Evolutionary conservation across 2,329 filamentous ascomycete species (phyloP), one percentile per base, ranked within the genome.

Genomic region (Clonostachys rhizophaga): DNA sequence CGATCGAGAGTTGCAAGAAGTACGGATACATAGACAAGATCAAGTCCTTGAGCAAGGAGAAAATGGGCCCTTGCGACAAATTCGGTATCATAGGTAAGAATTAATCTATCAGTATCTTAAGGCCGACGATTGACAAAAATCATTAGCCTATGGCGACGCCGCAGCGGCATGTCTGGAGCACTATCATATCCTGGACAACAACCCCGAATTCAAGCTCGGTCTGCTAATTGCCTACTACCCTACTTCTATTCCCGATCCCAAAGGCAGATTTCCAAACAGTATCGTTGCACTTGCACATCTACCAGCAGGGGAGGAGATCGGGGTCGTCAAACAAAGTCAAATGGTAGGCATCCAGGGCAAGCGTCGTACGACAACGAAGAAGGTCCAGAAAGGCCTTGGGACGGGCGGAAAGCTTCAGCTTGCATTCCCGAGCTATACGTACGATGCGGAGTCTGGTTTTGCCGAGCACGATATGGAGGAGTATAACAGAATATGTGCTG

Each of bases 381-480:
- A 54, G 1, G 61, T 73, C 4, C 61, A 65, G 16, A 53, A 56
- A 0, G 70, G 69, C 5, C 50, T 65, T 0, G 71, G 71, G 1
- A 56, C 62, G 0, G 71, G 70, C 0, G 64, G 66, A 5, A 59
- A 55, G 6, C 49, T 69, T 36, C 52, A 58, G 10, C 54, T 67
- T 2, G 68, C 62, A 0, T 74, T 70, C 40, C 64, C 64, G 0
- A 62, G 63, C 16, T 74, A 72, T 40, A 60, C 64, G 1, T 74
- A 74, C 44, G 51, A 66, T 9, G 68, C 78, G 66, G 67, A 80
- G 44, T 67, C 80, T 0, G 87, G 87, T 0, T 91, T 91, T 52
- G 87, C 87, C 0, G 86, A 91, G 63, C 74, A 76, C 17, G 81
- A 89, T 47, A 61, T 87, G 34, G 82, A 87, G 3, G 79, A 86